Conservation (phyloP, 495 filamentous ascomycete species). For the Bathelium albidoporum region DNA sequence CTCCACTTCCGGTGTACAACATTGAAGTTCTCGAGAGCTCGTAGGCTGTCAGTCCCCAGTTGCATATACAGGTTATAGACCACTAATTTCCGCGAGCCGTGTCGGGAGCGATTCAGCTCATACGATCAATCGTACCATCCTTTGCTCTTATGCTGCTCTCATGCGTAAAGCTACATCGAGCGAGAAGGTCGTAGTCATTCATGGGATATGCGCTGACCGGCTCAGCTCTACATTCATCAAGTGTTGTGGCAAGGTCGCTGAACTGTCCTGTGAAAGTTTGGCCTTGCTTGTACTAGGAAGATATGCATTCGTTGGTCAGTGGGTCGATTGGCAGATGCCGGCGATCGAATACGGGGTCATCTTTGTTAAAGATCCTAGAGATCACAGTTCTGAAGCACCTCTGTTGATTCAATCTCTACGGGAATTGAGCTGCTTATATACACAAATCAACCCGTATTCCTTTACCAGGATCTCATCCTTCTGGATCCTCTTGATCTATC, state of each 20-base stretch:
- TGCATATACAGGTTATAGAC: conserved; percentile 37
- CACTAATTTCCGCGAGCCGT: no score
- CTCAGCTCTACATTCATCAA: conserved; percentile 42
- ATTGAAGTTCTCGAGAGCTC: conserved; percentile 36
- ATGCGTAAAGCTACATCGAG: conserved; percentile 33
- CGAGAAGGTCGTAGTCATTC: conserved; percentile 32
- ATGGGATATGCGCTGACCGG: conserved; percentile 35
- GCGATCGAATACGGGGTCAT: conserved; percentile 40
- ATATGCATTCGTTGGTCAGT: conserved; percentile 33
- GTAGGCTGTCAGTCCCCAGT: conserved; percentile 36
- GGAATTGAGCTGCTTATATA: no score
- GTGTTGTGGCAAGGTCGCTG: conserved; percentile 33
- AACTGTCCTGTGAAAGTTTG: conserved; percentile 42
- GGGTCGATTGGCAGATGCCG: conserved; percentile 31
- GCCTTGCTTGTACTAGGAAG: conserved; percentile 37
- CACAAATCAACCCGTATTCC: no score
- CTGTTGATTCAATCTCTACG: no score
- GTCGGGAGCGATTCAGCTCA: no score
- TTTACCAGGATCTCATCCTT: no score
- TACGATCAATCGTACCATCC: conserved; percentile 21
- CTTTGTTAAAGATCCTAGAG: no score
- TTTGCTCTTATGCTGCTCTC: conserved; percentile 27
- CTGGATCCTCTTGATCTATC: no score
- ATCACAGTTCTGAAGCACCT: no score
- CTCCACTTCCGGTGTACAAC: conserved; percentile 33